phyloP scores from a whole-genome alignment of 2,329 filamentous ascomycete species.

The Monilinia laxa region DNA sequence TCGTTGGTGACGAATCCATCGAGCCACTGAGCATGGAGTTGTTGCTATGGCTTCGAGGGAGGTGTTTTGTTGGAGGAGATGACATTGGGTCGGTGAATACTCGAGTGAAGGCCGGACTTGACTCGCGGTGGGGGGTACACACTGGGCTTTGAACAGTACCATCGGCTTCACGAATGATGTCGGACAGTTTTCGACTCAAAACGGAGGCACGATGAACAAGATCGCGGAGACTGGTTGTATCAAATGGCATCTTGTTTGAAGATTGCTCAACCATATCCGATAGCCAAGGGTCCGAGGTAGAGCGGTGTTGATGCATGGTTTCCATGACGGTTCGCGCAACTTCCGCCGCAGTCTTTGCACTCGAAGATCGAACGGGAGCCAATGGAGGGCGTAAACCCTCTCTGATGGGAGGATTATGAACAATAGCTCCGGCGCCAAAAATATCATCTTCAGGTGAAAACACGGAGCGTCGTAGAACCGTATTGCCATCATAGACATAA shows the following conservation, averaged over 20 bases:
- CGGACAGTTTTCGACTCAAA: constrained; percentile 58
- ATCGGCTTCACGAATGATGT: constrained; percentile 59
- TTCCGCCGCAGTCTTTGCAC: constrained; percentile 46
- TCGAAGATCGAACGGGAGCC: constrained; percentile 33
- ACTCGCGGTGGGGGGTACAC: constrained; percentile 51
- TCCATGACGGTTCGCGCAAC: constrained; percentile 61
- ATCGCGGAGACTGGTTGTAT: constrained; percentile 67
- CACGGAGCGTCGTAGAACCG: constrained; percentile 57
- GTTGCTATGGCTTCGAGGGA: constrained; percentile 54
- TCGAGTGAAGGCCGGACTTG: constrained; percentile 65
- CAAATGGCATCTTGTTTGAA: constrained; percentile 59
- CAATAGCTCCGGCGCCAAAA: constrained; percentile 47
- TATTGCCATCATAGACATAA: constrained; percentile 51
- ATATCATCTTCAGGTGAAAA: constrained; percentile 67
- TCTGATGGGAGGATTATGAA: constrained; percentile 39
- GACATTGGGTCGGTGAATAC: constrained; percentile 63
- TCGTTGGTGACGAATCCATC: constrained; percentile 53
- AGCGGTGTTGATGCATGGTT: constrained; percentile 57
- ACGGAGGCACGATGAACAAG: constrained; percentile 62
- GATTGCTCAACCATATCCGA: constrained; percentile 36
- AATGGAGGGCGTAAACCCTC: constrained; percentile 39
- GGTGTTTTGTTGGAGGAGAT: constrained; percentile 51
- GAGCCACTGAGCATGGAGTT: constrained; percentile 54
- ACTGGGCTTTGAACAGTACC: constrained; percentile 56
- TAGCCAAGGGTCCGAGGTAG: constrained; percentile 44